phyloP scores from a whole-genome alignment of 208 protist genomes.

The Trypanosoma cruzi region DNA sequence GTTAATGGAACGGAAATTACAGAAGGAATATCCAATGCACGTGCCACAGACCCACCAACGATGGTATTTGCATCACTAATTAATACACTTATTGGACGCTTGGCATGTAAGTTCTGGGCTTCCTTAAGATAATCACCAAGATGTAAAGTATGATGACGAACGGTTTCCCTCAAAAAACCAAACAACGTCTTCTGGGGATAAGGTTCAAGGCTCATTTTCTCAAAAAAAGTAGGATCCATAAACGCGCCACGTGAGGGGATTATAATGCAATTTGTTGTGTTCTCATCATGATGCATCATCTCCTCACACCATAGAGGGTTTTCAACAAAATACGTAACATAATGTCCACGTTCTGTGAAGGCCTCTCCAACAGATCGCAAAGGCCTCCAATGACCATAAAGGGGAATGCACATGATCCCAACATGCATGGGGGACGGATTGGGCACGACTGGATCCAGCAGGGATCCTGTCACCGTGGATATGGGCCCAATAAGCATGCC shows the following conservation, averaged over 20 bases:
- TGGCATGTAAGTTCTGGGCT: constrained; percentile 24
- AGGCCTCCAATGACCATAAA: constrained; percentile 51
- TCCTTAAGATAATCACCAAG: constrained; percentile 36
- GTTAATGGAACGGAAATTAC: constrained; percentile 49
- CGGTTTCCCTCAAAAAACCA: constrained; percentile 26
- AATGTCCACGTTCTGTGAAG: constrained; percentile 48
- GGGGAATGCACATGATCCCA: constrained; percentile 46
- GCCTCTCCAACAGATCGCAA: constrained; percentile 45
- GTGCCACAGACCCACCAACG: constrained; percentile 35
- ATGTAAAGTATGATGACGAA: constrained; percentile 39
- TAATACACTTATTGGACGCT: constrained; percentile 42
- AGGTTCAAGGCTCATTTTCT: not conserved
- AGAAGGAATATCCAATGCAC: constrained; percentile 32
- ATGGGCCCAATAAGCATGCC: not conserved
- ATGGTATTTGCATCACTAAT: constrained; percentile 49
- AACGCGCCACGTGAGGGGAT: constrained; percentile 33
- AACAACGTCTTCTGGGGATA: too few species aligned
- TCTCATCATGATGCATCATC: constrained; percentile 13
- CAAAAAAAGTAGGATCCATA: constrained; percentile 18
- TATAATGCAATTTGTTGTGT: constrained; percentile 31
- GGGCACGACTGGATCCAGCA: constrained; percentile 13
- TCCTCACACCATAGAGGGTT: constrained; percentile 39
- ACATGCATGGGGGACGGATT: constrained; percentile 49
- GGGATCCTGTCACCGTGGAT: not conserved
- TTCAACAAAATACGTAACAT: constrained; percentile 52